Base-by-base conservation (phyloP, 2,329 filamentous ascomycete genomes). In the Colletotrichum cereale region DNA sequence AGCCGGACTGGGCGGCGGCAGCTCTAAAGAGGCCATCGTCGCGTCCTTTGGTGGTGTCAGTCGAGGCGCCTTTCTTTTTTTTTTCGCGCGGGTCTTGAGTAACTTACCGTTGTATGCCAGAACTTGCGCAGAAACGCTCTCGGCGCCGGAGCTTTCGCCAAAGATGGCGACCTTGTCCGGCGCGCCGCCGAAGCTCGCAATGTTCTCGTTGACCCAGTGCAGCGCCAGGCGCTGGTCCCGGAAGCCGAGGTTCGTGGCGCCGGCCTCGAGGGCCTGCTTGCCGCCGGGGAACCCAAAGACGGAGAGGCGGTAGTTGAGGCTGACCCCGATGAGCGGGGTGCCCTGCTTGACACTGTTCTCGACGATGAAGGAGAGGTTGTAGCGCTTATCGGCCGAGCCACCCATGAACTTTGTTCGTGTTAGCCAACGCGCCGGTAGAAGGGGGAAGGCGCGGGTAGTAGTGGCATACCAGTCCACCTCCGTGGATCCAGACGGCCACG, bases 361-460 rank as follows among this genome's bases (percentile, higher is more conserved):
- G 2, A 91, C 86, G 40, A 91, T 86, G 67, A 86, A 88, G 12
- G 87, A 88, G 44, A 91, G 81, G 73, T 91, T 91, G 76, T 92
- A 92, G 36, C 88, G 83, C 40, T 82, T 77, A 66, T 88, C 84
- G 71, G 77, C 38, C 78, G 76, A 76, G 21, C 75, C 75, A 2
- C 79, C 79, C 76, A 77, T 76, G n/a, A 40, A 72, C 29, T 72
- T 57, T 26, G 18, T 11, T 47, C 21, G 47, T 67, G 60, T 67
- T 47, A 68, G 63, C 31, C 14, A 5, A 26, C 31, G 53, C 48
- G 29, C 31, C 38, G 34, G 24, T 10, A 24, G 18, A 11, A 12
- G 10, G 10, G 12, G 26, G 29, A 18, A 24, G 26, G 26, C 14
- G 12, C n/a, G n/a, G n/a, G n/a, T n/a, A 21, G 34, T 47, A 14